Evolutionary conservation across 495 filamentous ascomycete genomes (phyloP).

Genomic region (Platismatia glauca): DNA sequence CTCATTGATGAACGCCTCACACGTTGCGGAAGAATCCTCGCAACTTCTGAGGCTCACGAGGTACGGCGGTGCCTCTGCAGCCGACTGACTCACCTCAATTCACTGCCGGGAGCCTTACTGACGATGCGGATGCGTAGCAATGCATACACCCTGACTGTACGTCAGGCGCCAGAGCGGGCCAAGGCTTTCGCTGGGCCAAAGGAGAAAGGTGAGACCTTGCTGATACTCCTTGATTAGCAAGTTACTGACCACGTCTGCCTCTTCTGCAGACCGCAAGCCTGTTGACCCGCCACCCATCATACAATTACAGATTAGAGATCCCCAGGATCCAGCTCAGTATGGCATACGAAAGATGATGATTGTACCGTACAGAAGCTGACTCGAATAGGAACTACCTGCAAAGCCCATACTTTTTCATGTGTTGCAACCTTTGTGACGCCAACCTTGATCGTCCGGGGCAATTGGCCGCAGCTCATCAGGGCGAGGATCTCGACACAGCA

Average conservation of each 20-base stretch:
- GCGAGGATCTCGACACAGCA: slow-evolving; percentile 27
- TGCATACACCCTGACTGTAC: slow-evolving; percentile 41
- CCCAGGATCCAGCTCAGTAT: slow-evolving; percentile 66
- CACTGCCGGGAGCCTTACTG: slow-evolving; percentile 15
- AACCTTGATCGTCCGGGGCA: slow-evolving; percentile 50
- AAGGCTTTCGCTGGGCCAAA: slow-evolving; percentile 47
- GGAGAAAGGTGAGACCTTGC: slow-evolving; percentile 42
- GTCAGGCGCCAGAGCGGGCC: slow-evolving; percentile 47
- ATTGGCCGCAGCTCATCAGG: slow-evolving; percentile 32
- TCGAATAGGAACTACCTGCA: slow-evolving; percentile 54
- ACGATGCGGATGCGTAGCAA: slow-evolving; percentile 25
- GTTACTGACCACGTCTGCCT: not conserved
- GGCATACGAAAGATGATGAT: slow-evolving; percentile 20
- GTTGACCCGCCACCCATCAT: slow-evolving; percentile 93
- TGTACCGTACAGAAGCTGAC: slow-evolving; percentile 21
- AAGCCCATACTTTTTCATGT: slow-evolving; percentile 82
- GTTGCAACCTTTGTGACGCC: slow-evolving; percentile 57
- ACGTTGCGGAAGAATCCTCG: slow-evolving; percentile 9
- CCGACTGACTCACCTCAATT: slow-evolving; percentile 9
- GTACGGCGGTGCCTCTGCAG: slow-evolving; percentile 18
- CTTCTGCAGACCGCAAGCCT: slow-evolving; percentile 69
- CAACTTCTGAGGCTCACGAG: slow-evolving; percentile 17
- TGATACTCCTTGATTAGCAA: not conserved
- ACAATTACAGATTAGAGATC: slow-evolving; percentile 63
- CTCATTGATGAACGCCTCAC: slow-evolving; percentile 17